Base-by-base conservation (phyloP, 148 eudicot genomes). In the Chenopodium quinoa region DNA sequence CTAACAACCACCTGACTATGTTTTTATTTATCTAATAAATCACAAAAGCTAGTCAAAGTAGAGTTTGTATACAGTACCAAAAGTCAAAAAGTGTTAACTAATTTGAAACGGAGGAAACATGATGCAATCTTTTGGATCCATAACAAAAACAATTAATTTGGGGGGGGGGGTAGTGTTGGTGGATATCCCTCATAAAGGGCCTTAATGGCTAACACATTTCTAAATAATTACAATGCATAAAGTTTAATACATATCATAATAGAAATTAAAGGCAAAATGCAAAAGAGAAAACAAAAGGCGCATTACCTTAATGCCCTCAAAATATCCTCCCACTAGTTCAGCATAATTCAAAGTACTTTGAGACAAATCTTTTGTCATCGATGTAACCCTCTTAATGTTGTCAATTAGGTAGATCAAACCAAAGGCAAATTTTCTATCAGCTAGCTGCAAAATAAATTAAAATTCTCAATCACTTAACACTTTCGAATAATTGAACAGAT, bases 241-340 rank as follows among this genome's bases (percentile, higher is more conserved):
- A 22, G 68, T 80, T 14, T 37, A 37, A 48, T 27, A 65, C 46
- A 75, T 31, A 25, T 34, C 27, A 48, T 52, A 64, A 22, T 17
- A 74, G 12, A 60, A 74, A 9, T 50, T 52, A 72, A 50, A 17
- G 34, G 17, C 19, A 29, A 66, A 56, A 60, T 56, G 71, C 48
- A 80, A 76, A 27, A 78, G n/a, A 44, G 27, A 52, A 58, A 63
- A 71, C 48, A 58, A 78, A 44, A 68, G n/a, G 25, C 22, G 52
- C 56, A 46, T 75, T 72, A 97, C 99, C 98, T 90, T 89, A 78
- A 97, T 82, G 81, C 98, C 98, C 76, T 90, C 89, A 88, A 92
- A 97, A 87, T 83, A 88, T 78, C 97, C 99, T 75, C 81, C 86
- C 74, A 94, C 83, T 48, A 97, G 82, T 89, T 92, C 97, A 68